Conservation (phyloP, 768 basidiomycete genomes). For the Leccinum aurantiacum region DNA sequence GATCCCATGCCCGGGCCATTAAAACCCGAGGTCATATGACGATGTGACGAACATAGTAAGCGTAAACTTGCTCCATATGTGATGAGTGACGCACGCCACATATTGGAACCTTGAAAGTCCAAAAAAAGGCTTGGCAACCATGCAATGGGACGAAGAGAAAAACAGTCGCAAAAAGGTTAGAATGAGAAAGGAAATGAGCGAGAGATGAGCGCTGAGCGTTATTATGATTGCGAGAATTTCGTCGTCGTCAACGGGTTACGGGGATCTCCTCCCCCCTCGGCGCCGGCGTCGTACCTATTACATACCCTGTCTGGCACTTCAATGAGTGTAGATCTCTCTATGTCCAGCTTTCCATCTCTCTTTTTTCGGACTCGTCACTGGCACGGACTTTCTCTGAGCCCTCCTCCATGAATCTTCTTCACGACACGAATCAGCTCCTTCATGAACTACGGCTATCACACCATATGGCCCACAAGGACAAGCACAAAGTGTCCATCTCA, state of each 20-base stretch:
- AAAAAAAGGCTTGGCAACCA: neutral
- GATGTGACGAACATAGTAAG: neutral
- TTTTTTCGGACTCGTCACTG: neutral
- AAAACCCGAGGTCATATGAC: neutral
- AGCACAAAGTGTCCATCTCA: neutral
- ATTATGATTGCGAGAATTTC: neutral
- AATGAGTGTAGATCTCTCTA: neutral
- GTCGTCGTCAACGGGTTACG: neutral
- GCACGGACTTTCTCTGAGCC: neutral
- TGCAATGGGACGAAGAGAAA: neutral
- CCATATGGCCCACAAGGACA: neutral
- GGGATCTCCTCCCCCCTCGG: neutral
- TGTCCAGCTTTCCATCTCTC: neutral
- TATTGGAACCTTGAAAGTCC: neutral
- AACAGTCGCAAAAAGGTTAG: neutral
- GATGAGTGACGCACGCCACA: neutral
- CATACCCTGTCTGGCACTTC: neutral
- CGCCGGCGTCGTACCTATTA: neutral
- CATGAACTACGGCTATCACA: neutral
- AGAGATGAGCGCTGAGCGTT: neutral
- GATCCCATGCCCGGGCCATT: neutral
- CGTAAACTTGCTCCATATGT: neutral
- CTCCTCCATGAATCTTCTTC: neutral
- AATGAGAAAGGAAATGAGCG: neutral
- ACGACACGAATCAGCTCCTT: neutral